Percentiles rank a stretch among this genome's conserved stretches.
These are phyloP conservation scores for Boletus sp. DNA, from an alignment of 768 basidiomycete genomes.

Conservation along the genomic window DNA sequence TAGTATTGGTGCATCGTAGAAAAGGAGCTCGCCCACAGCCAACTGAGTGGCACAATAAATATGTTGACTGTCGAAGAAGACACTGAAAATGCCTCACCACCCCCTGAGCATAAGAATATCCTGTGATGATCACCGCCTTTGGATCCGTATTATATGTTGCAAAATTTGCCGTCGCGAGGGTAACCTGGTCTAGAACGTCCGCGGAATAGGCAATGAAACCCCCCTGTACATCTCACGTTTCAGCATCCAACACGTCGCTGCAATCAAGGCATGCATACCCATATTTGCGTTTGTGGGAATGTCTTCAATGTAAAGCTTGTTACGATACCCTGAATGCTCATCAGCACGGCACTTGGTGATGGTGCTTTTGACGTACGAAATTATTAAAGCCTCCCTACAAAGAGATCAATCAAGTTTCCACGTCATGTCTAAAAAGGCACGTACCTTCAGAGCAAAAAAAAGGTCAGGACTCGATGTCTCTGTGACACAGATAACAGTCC, in stretches of 20 bases:
- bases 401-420: background rate
- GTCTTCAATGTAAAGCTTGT: background rate
- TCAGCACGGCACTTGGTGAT: no score
- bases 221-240: constrained; percentile 35
- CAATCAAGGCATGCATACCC: background rate
- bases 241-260: background rate
- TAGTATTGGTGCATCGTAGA: constrained; percentile 50
- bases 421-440: background rate
- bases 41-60: background rate
- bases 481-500: constrained; percentile 38
- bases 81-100: background rate
- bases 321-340: background rate
- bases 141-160: constrained; percentile 9
- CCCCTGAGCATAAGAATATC: constrained; percentile 31
- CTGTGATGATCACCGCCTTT: constrained; percentile 37
- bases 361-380: background rate
- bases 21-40: constrained; percentile 36
- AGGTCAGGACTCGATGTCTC: constrained; percentile 35
- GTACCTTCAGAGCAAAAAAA: constrained; percentile 33
- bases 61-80: no score
- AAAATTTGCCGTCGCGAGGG: constrained; percentile 12
- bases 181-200: background rate
- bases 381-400: background rate
- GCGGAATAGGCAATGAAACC: constrained; percentile 39
- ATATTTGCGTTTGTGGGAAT: background rate